Evolutionary conservation across 2,329 filamentous ascomycete species (phyloP).

Genomic region (Diaporthe capsici): DNA sequence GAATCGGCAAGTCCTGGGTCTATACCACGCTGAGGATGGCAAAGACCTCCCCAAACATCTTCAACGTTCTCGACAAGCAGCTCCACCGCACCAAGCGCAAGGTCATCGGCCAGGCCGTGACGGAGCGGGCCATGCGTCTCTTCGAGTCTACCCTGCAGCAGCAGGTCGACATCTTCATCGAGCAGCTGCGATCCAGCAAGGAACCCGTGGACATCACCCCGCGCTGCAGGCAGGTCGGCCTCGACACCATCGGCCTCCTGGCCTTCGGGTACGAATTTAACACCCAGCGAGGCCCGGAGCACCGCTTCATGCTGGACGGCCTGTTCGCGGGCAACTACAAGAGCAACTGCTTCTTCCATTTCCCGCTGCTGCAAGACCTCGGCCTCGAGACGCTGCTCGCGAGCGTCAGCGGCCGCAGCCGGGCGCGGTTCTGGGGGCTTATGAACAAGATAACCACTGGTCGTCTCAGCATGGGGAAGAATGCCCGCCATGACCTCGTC

Average conservation of each 20-base stretch:
- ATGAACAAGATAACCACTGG: not conserved
- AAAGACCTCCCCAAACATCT: slow-evolving; percentile 7
- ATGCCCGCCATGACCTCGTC: not conserved
- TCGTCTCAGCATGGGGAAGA: not conserved
- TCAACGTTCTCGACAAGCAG: not conserved
- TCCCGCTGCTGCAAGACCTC: not conserved
- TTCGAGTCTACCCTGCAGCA: slow-evolving; percentile 13
- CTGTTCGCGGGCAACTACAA: not conserved
- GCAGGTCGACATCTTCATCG: slow-evolving; percentile 10
- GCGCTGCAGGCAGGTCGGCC: not conserved
- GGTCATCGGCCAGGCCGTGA: slow-evolving; percentile 19
- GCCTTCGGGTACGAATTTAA: slow-evolving; percentile 8
- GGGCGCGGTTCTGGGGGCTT: not conserved
- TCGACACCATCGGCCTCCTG: slow-evolving; percentile 8
- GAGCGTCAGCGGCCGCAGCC: not conserved
- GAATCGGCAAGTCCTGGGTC: not conserved
- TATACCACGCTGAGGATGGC: not conserved
- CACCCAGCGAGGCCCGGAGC: not conserved
- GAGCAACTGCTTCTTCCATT: not conserved
- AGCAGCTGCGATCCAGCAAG: not conserved
- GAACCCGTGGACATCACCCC: not conserved
- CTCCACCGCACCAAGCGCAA: slow-evolving; percentile 5
- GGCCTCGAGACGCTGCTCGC: not conserved
- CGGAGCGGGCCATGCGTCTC: slow-evolving; percentile 4
- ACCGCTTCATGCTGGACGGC: not conserved